A percentile compares a stretch with the other conserved stretches of the same genome.
Evolutionary conservation across 2,329 filamentous ascomycete genomes (phyloP).

Genomic region (Exophiala sp.): DNA sequence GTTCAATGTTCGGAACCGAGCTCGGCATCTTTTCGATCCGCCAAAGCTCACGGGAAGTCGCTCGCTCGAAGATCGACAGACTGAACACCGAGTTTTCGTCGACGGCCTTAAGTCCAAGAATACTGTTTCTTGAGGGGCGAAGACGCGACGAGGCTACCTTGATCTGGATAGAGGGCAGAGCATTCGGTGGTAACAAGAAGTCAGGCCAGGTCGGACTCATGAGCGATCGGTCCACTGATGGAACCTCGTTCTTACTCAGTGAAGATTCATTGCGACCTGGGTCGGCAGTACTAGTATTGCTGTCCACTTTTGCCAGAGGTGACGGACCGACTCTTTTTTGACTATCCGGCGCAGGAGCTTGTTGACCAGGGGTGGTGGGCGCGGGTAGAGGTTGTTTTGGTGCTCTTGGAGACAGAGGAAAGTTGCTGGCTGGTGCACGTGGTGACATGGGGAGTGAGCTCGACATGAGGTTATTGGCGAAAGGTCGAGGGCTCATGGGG

Average conservation of each 20-base stretch:
- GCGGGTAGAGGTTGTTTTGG: slow-evolving; percentile 71
- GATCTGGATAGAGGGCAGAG: slow-evolving; percentile 78
- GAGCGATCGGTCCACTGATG: slow-evolving; percentile 67
- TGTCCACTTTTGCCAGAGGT: slow-evolving; percentile 31
- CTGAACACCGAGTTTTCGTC: slow-evolving; percentile 96
- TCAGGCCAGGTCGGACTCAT: slow-evolving; percentile 83
- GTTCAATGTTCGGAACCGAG: slow-evolving; percentile 77
- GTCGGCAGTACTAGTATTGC: slow-evolving; percentile 9
- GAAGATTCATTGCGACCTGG: slow-evolving; percentile 21
- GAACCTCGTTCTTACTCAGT: slow-evolving; percentile 22
- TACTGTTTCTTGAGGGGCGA: slow-evolving; percentile 82
- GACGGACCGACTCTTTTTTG: slow-evolving; percentile 45
- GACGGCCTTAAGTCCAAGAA: slow-evolving; percentile 71
- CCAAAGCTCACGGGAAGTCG: slow-evolving; percentile 78
- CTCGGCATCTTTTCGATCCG: slow-evolving; percentile 86
- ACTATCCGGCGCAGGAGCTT: slow-evolving; percentile 17
- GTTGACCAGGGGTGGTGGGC: slow-evolving; percentile 59
- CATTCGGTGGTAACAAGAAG: slow-evolving; percentile 80
- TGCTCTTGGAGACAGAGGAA: slow-evolving; percentile 67
- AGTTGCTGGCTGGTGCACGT: slow-evolving; percentile 44
- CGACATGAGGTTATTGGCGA: slow-evolving; percentile 54
- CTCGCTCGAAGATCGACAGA: slow-evolving; percentile 76
- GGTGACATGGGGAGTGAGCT: slow-evolving; percentile 68
- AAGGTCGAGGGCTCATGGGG: slow-evolving; percentile 59
- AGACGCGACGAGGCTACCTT: slow-evolving; percentile 92